These are phyloP conservation scores for Spizellomyces punctatus DNA, from an alignment of 192 early-diverging fungal genomes.

Conservation along the genomic window DNA sequence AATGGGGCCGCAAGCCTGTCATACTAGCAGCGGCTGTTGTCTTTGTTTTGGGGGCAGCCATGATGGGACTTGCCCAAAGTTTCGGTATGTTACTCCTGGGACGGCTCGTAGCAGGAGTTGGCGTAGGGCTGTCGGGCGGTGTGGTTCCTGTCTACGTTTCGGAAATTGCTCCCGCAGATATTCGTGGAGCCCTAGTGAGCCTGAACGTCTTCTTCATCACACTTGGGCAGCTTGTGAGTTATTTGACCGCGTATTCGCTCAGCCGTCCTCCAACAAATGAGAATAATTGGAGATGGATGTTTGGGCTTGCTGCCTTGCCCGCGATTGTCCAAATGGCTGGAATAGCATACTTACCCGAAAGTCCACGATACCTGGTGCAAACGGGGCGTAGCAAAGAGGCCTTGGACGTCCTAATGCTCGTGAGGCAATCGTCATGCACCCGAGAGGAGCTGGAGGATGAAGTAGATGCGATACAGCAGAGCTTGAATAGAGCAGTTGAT, in stretches of 20 bases:
- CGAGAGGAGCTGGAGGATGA: constrained; percentile 2
- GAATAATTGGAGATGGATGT: constrained; percentile 20
- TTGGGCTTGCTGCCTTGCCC: constrained; percentile 9
- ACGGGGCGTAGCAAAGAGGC: background rate
- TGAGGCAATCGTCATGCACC: background rate
- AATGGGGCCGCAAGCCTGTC: background rate
- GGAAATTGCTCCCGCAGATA: constrained; percentile 67
- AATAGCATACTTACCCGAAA: background rate
- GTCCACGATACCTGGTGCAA: constrained; percentile 13
- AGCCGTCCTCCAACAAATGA: background rate
- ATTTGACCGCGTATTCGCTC: constrained; percentile 1
- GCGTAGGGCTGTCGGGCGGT: background rate
- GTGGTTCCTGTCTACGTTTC: constrained; percentile 76
- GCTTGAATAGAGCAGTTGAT: background rate
- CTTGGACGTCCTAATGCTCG: background rate
- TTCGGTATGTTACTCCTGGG: constrained; percentile 9
- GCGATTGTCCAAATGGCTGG: background rate
- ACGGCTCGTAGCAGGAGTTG: constrained; percentile 7
- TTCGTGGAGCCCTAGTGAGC: constrained; percentile 71
- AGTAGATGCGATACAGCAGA: background rate
- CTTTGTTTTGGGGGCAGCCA: background rate
- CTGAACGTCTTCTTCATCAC: constrained; percentile 79
- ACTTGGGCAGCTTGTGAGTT: constrained; percentile 59
- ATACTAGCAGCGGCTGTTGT: background rate
- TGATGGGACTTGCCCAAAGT: constrained; percentile 8